phyloP scores from a whole-genome alignment of 106 monocot species.

The Phalaenopsis equestris region DNA sequence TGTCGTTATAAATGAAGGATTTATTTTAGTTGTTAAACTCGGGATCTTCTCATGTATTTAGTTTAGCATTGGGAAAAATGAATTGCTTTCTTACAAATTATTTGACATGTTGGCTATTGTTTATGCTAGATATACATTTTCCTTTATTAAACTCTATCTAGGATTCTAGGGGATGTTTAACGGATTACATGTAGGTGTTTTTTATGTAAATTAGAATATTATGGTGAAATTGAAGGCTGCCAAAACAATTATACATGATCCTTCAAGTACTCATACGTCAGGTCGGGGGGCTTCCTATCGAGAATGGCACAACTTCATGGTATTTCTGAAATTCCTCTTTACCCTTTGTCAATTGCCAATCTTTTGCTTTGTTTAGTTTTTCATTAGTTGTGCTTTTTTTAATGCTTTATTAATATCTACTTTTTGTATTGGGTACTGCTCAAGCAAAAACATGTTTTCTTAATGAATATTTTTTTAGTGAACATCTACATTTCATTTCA shows the following conservation, averaged over 20 bases:
- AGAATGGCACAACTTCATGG: constrained; percentile 3
- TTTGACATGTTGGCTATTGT: not conserved
- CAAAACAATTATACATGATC: not conserved
- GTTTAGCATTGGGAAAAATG: not conserved
- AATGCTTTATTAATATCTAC: not conserved
- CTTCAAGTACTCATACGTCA: not conserved
- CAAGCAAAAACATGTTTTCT: not conserved
- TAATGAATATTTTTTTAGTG: not conserved
- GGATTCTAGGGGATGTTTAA: not conserved
- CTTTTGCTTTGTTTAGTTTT: not conserved
- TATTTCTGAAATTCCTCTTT: not conserved
- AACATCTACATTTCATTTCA: not conserved
- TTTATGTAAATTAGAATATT: not conserved
- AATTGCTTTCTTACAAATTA: not conserved
- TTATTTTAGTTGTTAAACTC: too few relatives aligned
- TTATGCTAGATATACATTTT: not conserved
- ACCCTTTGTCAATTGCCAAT: not conserved
- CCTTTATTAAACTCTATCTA: not conserved
- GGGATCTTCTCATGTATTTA: not conserved
- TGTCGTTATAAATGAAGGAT: too few relatives aligned
- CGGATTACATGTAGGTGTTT: not conserved
- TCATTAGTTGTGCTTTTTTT: not conserved
- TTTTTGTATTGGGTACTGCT: not conserved
- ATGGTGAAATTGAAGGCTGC: constrained; percentile 6
- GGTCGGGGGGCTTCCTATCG: not conserved